Conservation (phyloP, 106 monocot genomes). For the Alisma plantagoaquatica region DNA sequence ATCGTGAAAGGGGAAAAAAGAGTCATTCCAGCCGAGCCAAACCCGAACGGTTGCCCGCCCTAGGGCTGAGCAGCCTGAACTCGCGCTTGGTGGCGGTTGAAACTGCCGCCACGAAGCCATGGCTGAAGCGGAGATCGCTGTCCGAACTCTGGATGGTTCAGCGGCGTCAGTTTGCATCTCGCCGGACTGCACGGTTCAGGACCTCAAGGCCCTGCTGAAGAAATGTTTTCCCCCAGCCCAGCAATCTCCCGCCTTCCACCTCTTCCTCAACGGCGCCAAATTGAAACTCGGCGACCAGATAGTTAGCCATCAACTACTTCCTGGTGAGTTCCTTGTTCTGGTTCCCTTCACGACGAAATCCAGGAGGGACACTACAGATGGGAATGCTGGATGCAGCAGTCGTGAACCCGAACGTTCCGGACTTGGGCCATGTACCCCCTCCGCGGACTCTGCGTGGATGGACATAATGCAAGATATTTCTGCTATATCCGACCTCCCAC, state of each 20-base stretch:
- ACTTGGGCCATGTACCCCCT: not conserved
- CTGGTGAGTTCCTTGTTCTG: conserved; percentile 54
- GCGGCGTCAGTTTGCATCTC: conserved; percentile 27
- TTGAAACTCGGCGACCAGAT: conserved; percentile 33
- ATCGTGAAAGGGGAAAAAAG: too few relatives aligned
- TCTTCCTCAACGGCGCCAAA: conserved; percentile 68
- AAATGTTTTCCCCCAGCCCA: conserved; percentile 50
- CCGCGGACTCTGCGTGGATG: conserved; percentile 48
- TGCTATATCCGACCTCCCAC: conserved; percentile 18
- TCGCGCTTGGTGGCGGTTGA: too few relatives aligned
- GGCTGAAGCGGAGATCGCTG: too few relatives aligned
- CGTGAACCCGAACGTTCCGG: not conserved
- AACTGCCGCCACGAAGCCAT: too few relatives aligned
- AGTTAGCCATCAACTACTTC: conserved; percentile 12
- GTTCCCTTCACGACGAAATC: conserved; percentile 61
- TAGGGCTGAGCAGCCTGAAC: too few relatives aligned
- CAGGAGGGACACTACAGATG: not conserved
- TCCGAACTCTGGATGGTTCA: conserved; percentile 49
- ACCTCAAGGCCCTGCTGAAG: conserved; percentile 43
- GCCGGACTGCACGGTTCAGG: conserved; percentile 32
- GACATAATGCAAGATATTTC: conserved; percentile 70
- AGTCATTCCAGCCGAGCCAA: too few relatives aligned
- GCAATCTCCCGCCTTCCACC: conserved; percentile 48
- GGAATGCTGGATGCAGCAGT: conserved; percentile 1
- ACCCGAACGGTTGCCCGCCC: too few relatives aligned